These are phyloP conservation scores for Phytophthora capsici DNA, from an alignment of 352 stramenopile species.

Conservation along the genomic window DNA sequence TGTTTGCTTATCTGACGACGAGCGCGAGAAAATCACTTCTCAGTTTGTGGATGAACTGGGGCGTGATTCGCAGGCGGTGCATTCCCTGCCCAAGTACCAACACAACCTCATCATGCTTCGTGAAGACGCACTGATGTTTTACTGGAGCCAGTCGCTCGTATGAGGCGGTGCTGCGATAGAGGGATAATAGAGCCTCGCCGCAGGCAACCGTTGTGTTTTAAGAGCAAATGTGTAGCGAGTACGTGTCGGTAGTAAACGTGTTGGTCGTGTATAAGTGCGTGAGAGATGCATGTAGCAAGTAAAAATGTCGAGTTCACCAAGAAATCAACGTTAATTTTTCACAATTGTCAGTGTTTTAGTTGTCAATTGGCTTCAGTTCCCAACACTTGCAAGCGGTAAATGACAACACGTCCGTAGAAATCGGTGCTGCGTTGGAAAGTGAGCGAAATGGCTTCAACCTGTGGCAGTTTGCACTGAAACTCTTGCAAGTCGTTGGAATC, in stretches of 20 bases:
- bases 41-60: conserved; percentile 66
- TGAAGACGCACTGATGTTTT: conserved; percentile 88
- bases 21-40: conserved; percentile 72
- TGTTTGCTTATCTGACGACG: conserved; percentile 61
- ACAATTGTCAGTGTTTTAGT: too few species aligned
- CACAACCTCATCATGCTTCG: conserved; percentile 86
- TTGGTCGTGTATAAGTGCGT: conserved; percentile 25
- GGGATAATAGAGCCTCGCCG: conserved; percentile 27
- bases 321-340: conserved; percentile 23
- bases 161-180: conserved; percentile 25
- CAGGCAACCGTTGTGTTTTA: conserved; percentile 30
- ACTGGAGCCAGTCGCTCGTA: conserved; percentile 85
- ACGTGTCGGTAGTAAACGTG: conserved; percentile 24
- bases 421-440: conserved; percentile 69
- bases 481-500: conserved; percentile 68
- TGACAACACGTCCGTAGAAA: conserved; percentile 77
- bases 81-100: conserved; percentile 85
- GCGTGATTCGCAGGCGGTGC: conserved; percentile 69
- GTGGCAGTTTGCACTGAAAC: conserved; percentile 36
- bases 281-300: conserved; percentile 22
- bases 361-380: background rate
- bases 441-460: conserved; percentile 52
- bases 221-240: conserved; percentile 24
- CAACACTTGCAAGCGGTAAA: conserved; percentile 62
- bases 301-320: conserved; percentile 16